Evolutionary conservation across 306 rosid species (phyloP), one percentile per base, ranked within the genome.

Genomic region (Fragaria vesca): DNA sequence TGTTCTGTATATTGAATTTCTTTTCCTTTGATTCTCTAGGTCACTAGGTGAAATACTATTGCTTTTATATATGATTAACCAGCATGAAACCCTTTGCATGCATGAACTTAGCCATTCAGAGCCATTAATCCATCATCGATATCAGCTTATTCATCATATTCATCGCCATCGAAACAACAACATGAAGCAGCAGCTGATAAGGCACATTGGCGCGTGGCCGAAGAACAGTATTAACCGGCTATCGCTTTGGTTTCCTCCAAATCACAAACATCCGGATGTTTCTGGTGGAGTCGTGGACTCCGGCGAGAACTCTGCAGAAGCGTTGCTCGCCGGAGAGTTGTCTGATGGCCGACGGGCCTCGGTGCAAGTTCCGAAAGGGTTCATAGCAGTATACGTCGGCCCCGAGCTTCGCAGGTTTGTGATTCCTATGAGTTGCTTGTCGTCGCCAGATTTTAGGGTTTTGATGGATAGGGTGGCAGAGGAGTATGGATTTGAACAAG

Each of bases 331-430:
- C 1, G 77, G 73, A 13, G 86, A 61, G 18, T 20, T 75, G 46
- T 75, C 61, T 0, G 34, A 75, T 2, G 34, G 34, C 57, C 34
- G 1, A 2, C 60, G 21, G 1, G 78, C 46, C 12, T n/a, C 32
- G 8, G 10, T 45, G 30, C 70, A 70, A 32, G 83, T 88, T 40
- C 91, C 91, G 3, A 88, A 77, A 69, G 96, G 96, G 13, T 82
- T 9, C 73, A 2, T 90, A 6, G 88, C 87, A 2, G 89, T 88
- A 12, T 81, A 87, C n/a, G 95, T 88, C 0, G 92, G 95, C 18
- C 81, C 85, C 1, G 38, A 66, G 10, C 72, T 81, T 51, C 66
- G 83, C 16, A 83, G 93, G 84, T 87, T 84, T 68, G 84, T 88
- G 62, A 85, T 88, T 72, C 96, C 96, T 0, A 71, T 76, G 47